Evolutionary conservation across 148 eudicot species (phyloP).

Genomic region (Pouteria glomerata): DNA sequence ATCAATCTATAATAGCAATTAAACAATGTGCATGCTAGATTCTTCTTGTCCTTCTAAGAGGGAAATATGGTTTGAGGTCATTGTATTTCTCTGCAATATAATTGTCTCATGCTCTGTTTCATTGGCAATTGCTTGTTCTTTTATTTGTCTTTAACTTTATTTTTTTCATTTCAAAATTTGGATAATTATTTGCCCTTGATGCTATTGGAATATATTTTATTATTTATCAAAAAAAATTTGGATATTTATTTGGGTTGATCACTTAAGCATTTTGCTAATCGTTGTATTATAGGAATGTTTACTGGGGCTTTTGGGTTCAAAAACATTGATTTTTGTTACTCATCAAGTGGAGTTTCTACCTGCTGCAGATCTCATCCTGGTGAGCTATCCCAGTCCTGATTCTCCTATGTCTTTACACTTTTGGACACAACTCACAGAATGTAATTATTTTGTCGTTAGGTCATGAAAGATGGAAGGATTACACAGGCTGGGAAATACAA

Average conservation of each 20-base stretch:
- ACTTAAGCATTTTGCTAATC: neutral
- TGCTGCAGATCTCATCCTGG: constrained; percentile 50
- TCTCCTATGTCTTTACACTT: neutral
- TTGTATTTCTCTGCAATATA: neutral
- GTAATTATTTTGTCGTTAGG: constrained; percentile 17
- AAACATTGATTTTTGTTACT: constrained; percentile 38
- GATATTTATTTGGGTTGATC: neutral
- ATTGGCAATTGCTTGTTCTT: neutral
- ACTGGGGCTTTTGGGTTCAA: constrained; percentile 29
- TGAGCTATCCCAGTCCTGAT: constrained; percentile 10
- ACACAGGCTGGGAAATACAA: constrained; percentile 48
- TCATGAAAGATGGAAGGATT: constrained; percentile 46
- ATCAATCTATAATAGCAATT: neutral
- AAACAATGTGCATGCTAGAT: neutral
- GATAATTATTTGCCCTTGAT: neutral
- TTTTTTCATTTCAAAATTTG: neutral
- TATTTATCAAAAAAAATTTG: no score
- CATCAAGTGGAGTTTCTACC: constrained; percentile 44
- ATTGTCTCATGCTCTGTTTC: neutral
- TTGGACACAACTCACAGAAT: neutral
- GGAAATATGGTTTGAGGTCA: neutral
- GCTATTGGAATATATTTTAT: no score
- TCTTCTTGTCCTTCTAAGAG: neutral
- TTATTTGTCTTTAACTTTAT: neutral
- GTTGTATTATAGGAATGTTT: constrained; percentile 37